phyloP scores from a whole-genome alignment of 192 early-diverging fungal species.

The Coemansia sp. region DNA sequence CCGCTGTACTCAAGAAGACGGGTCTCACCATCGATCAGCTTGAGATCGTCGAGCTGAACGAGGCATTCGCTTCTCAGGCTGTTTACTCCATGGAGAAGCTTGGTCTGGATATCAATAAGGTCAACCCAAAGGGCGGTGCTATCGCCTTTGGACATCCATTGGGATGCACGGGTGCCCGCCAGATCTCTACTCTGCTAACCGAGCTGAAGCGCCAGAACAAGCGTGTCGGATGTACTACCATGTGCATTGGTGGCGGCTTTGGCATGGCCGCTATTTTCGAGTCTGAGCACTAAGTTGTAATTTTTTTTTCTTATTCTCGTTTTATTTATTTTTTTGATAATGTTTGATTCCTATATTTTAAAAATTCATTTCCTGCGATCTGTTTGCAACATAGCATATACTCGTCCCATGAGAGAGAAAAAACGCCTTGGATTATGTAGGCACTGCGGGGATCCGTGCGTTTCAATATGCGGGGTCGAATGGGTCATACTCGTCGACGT shows the following conservation, averaged over 20 bases:
- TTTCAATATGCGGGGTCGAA: too few species aligned
- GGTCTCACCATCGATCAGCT: constrained; percentile 78
- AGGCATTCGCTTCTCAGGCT: constrained; percentile 98
- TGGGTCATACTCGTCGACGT: too few species aligned
- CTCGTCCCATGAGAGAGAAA: too few species aligned
- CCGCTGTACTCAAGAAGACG: constrained; percentile 78
- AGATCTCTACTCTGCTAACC: constrained; percentile 92
- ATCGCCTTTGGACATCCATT: constrained; percentile 97
- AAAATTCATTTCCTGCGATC: too few species aligned
- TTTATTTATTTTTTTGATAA: too few species aligned
- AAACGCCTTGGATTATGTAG: too few species aligned
- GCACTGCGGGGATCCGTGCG: too few species aligned
- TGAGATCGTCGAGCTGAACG: constrained; percentile 93
- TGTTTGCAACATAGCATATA: too few species aligned
- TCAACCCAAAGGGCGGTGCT: constrained; percentile 98
- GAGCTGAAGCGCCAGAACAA: constrained; percentile 88
- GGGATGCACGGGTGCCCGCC: constrained; percentile 93
- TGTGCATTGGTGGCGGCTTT: constrained; percentile 94
- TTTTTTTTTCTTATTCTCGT: not conserved
- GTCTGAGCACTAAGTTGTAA: constrained; percentile 59
- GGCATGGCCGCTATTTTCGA: constrained; percentile 90
- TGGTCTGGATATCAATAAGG: constrained; percentile 84
- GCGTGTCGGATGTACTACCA: constrained; percentile 84
- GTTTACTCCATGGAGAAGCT: constrained; percentile 91
- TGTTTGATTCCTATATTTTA: too few species aligned